A percentile compares a stretch with the other conserved stretches of the same genome.
These are phyloP conservation scores for Monosporascus ibericus DNA, from an alignment of 2,329 filamentous ascomycete species.

Conservation along the genomic window DNA sequence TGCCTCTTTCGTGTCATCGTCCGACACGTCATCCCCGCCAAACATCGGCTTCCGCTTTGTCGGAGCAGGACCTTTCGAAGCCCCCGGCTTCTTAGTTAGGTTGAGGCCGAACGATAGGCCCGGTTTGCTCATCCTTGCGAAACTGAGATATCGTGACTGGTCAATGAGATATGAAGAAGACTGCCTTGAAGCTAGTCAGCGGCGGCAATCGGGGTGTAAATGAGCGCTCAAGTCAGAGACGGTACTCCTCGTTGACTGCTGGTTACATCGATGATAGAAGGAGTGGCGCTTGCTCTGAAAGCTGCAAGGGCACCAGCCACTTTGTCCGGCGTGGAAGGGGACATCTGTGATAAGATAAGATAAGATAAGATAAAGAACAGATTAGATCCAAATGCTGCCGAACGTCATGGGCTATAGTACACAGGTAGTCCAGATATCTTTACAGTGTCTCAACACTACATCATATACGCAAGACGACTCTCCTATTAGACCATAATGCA, in stretches of 20 bases:
- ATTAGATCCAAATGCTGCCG: no score
- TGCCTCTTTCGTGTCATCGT: constrained; percentile 37
- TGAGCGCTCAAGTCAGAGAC: no score
- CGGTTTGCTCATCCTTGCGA: constrained; percentile 22
- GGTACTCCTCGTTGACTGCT: no score
- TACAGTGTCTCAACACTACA: not conserved
- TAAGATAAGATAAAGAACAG: no score
- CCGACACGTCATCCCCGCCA: constrained; percentile 49
- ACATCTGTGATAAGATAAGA: no score
- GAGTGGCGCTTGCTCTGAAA: not conserved
- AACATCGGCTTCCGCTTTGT: constrained; percentile 51
- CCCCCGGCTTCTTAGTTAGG: constrained; percentile 49
- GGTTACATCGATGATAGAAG: not conserved
- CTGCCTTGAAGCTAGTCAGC: no score
- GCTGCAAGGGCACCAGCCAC: not conserved
- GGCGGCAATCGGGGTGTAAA: no score
- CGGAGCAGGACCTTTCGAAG: constrained; percentile 39
- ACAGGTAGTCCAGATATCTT: not conserved
- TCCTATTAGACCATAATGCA: constrained; percentile 11
- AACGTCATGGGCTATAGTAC: not conserved
- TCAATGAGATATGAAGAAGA: no score
- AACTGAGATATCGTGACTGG: no score
- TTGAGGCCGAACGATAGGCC: constrained; percentile 53
- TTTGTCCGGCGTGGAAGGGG: no score
- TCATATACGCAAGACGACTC: not conserved